These are phyloP conservation scores for Fusarium citri DNA, from an alignment of 2,329 filamentous ascomycete genomes.

Conservation along the genomic window DNA sequence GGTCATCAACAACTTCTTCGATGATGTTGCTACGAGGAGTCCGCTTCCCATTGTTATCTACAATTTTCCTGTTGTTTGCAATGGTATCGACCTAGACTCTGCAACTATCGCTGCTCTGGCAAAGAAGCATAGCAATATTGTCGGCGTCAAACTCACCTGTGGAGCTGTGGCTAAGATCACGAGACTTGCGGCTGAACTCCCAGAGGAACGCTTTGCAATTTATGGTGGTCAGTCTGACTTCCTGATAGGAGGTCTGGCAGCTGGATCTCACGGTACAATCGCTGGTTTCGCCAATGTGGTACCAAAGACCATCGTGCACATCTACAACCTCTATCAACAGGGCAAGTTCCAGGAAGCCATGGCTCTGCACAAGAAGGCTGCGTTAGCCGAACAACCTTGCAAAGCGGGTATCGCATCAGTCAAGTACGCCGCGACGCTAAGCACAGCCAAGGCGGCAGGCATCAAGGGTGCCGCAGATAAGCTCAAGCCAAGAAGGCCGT, in stretches of 20 bases:
- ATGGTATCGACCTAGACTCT: conserved; percentile 75
- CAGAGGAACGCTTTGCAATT: conserved; percentile 68
- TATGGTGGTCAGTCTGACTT: conserved; percentile 82
- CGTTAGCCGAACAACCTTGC: conserved; percentile 72
- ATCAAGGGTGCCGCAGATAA: conserved; percentile 69
- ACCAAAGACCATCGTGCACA: conserved; percentile 65
- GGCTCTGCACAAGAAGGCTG: conserved; percentile 69
- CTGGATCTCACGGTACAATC: conserved; percentile 70
- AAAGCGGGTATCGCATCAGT: conserved; percentile 75
- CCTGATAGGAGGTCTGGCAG: conserved; percentile 69
- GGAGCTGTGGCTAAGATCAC: conserved; percentile 78
- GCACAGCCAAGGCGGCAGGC: conserved; percentile 68
- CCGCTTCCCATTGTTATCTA: conserved; percentile 72
- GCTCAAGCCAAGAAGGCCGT: conserved; percentile 70
- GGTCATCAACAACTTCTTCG: conserved; percentile 71
- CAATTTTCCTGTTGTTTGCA: conserved; percentile 76
- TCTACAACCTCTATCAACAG: conserved; percentile 70
- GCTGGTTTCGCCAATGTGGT: conserved; percentile 73
- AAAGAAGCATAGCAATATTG: conserved; percentile 63
- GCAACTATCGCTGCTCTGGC: conserved; percentile 60
- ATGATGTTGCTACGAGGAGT: conserved; percentile 63
- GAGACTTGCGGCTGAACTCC: conserved; percentile 64
- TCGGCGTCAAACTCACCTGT: conserved; percentile 78
- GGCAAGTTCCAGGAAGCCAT: conserved; percentile 70
- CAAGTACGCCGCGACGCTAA: conserved; percentile 74